Conservation (phyloP, 2,329 filamentous ascomycete genomes). For the Fusarium bactridioides region DNA sequence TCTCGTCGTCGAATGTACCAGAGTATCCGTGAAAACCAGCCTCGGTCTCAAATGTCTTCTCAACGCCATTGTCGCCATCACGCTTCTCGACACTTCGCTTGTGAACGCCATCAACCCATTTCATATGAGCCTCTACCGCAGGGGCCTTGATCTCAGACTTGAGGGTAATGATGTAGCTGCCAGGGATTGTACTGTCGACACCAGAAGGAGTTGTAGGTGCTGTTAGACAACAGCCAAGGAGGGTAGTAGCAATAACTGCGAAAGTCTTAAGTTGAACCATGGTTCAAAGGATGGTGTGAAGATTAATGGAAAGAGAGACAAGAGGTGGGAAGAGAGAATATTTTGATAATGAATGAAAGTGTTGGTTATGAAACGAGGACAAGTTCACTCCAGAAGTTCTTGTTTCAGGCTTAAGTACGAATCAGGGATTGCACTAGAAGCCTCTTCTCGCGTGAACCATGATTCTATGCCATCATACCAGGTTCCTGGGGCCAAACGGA, state of each 20-base stretch:
- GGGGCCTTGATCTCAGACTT: constrained; percentile 57
- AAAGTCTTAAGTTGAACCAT: constrained; percentile 44
- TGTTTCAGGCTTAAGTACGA: constrained; percentile 15
- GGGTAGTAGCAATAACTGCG: constrained; percentile 34
- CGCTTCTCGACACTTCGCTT: constrained; percentile 61
- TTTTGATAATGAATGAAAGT: constrained; percentile 13
- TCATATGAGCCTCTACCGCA: constrained; percentile 57
- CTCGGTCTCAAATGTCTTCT: constrained; percentile 41
- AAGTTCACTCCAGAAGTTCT: not conserved
- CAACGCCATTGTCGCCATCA: constrained; percentile 48
- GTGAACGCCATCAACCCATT: constrained; percentile 59
- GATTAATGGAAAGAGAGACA: not conserved
- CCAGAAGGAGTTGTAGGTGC: constrained; percentile 25
- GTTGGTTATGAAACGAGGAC: not conserved
- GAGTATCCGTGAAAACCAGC: constrained; percentile 52
- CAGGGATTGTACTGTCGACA: constrained; percentile 42
- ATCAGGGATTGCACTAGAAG: not conserved
- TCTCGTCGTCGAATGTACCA: constrained; percentile 53
- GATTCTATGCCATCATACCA: not conserved
- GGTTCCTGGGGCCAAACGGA: not conserved
- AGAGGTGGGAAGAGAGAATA: not conserved
- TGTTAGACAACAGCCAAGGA: constrained; percentile 34
- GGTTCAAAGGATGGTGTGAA: constrained; percentile 4
- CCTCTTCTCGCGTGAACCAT: not conserved
- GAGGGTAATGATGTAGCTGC: constrained; percentile 69